phyloP scores from a whole-genome alignment of 1,284 basidiomycete genomes.

The Apiotrichum akiyoshidainum region DNA sequence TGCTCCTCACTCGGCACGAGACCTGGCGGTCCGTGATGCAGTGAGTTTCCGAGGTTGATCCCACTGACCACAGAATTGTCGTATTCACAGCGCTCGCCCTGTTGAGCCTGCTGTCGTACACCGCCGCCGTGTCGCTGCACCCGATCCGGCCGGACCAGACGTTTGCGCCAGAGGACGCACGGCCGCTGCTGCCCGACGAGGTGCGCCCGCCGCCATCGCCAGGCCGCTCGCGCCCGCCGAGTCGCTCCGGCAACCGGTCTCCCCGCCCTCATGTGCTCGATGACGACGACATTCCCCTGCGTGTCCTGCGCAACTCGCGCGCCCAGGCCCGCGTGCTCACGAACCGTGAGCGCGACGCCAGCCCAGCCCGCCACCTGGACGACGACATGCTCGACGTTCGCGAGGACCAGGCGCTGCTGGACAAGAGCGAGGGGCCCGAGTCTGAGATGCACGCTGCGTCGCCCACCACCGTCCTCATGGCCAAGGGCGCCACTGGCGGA shows the following conservation, averaged over 20 bases:
- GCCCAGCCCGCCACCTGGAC: background rate
- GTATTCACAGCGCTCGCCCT: constrained; percentile 28
- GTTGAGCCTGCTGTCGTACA: constrained; percentile 29
- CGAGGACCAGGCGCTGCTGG: constrained; percentile 13
- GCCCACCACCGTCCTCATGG: constrained; percentile 24
- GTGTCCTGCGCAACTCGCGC: constrained; percentile 25
- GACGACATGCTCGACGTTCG: background rate
- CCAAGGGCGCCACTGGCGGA: constrained; percentile 35
- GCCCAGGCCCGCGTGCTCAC: background rate
- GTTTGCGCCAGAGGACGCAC: constrained; percentile 27
- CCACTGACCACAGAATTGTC: constrained; percentile 20
- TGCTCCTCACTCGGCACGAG: constrained; percentile 26
- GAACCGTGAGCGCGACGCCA: constrained; percentile 16
- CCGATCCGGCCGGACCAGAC: constrained; percentile 32
- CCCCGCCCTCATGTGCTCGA: constrained; percentile 3
- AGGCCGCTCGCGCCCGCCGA: no score
- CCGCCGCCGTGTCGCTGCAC: constrained; percentile 22
- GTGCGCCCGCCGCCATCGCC: constrained; percentile 4
- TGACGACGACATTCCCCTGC: constrained; percentile 36
- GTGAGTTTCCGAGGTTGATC: constrained; percentile 16
- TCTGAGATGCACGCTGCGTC: background rate
- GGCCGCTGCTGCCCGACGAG: constrained; percentile 18
- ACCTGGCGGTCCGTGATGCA: constrained; percentile 29
- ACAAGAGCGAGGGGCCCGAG: constrained; percentile 9
- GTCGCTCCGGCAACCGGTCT: background rate